Percentiles rank a stretch among this genome's conserved stretches.
Evolutionary conservation across 352 stramenopile genomes (phyloP).

Genomic region (Detonula confervacea): DNA sequence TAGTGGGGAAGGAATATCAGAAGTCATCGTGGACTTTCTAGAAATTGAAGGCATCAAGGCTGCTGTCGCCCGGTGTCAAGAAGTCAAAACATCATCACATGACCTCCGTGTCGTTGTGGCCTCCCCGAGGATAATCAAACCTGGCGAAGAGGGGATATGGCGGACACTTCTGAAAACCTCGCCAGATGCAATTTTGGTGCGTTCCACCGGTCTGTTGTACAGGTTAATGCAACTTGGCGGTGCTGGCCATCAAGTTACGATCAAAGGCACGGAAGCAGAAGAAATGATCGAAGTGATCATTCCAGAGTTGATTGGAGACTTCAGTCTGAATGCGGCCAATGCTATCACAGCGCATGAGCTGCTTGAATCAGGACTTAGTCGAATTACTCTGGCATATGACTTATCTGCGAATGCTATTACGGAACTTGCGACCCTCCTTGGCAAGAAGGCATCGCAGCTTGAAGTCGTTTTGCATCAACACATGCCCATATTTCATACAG

Average conservation of each 20-base stretch:
- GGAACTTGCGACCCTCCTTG: constrained; percentile 59
- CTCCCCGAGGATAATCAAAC: constrained; percentile 75
- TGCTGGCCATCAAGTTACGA: constrained; percentile 37
- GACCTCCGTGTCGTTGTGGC: constrained; percentile 62
- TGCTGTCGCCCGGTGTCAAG: constrained; percentile 56
- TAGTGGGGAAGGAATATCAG: constrained; percentile 38
- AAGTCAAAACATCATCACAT: constrained; percentile 27
- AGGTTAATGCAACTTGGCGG: constrained; percentile 59
- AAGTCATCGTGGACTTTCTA: constrained; percentile 84
- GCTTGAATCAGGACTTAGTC: constrained; percentile 52
- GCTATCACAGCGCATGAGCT: constrained; percentile 69
- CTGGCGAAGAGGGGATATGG: constrained; percentile 77
- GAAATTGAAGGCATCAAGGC: constrained; percentile 77
- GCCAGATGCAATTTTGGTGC: constrained; percentile 69
- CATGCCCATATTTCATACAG: constrained; percentile 82
- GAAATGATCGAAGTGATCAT: constrained; percentile 59
- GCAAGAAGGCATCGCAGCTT: constrained; percentile 45
- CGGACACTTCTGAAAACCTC: constrained; percentile 66
- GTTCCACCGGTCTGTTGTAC: constrained; percentile 71
- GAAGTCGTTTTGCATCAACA: constrained; percentile 78
- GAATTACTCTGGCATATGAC: constrained; percentile 76
- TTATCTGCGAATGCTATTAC: constrained; percentile 70
- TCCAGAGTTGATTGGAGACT: constrained; percentile 76
- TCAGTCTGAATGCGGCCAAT: constrained; percentile 82
- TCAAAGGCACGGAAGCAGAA: constrained; percentile 29